These are phyloP conservation scores for Alnus glutinosa DNA, from an alignment of 306 rosid species.

Conservation along the genomic window DNA sequence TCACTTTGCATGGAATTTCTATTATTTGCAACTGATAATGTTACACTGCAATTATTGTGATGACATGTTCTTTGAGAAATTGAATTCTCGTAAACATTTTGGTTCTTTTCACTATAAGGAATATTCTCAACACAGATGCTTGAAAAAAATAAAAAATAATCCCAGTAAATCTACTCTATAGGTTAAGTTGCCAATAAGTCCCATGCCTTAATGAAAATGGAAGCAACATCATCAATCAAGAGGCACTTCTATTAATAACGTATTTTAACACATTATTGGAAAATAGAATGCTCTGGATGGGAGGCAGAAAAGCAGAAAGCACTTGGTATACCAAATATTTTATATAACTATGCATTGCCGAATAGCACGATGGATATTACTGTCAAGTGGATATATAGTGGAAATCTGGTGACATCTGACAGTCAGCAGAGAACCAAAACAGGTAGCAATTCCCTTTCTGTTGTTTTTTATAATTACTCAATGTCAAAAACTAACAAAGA, in stretches of 20 bases:
- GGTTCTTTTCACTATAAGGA: not conserved
- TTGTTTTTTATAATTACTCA: not conserved
- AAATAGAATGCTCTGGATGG: slow-evolving; percentile 22
- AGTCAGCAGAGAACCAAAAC: not conserved
- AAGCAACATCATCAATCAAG: slow-evolving; percentile 41
- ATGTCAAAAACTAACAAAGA: not conserved
- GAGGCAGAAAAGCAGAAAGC: slow-evolving; percentile 29
- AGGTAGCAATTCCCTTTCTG: too few species aligned
- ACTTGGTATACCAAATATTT: slow-evolving; percentile 20
- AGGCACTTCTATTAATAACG: slow-evolving; percentile 29
- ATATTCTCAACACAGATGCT: slow-evolving; percentile 7
- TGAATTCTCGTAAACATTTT: not conserved
- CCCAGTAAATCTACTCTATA: not conserved
- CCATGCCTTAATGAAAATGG: slow-evolving; percentile 39
- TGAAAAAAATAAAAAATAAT: not conserved
- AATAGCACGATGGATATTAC: slow-evolving; percentile 20
- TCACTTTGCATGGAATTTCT: not conserved
- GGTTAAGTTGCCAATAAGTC: slow-evolving; percentile 8
- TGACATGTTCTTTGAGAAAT: not conserved
- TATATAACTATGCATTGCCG: slow-evolving; percentile 13
- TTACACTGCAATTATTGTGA: not conserved
- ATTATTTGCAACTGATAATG: not conserved
- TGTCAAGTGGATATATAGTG: not conserved
- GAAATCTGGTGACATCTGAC: not conserved
- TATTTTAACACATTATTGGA: slow-evolving; percentile 26